A percentile compares a stretch with the other conserved stretches of the same genome.
Evolutionary conservation across 495 filamentous ascomycete genomes (phyloP).

Genomic region (Usnea hakonensis): DNA sequence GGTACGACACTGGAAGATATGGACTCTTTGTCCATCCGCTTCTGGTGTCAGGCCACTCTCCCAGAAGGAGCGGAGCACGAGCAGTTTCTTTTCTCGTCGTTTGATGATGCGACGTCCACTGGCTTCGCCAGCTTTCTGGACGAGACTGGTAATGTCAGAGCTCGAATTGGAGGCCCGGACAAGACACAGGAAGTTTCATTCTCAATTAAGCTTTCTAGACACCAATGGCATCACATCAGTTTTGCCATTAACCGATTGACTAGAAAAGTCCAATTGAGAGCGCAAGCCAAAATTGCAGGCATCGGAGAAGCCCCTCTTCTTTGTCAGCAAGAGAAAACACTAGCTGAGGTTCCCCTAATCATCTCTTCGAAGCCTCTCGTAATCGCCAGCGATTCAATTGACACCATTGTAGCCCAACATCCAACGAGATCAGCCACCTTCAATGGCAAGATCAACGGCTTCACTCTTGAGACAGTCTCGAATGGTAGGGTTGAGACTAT

Average conservation of each 20-base stretch:
- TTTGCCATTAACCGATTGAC: neutral
- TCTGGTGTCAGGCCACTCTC: slow-evolving; percentile 17
- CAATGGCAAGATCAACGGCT: neutral
- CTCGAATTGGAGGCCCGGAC: too few species aligned
- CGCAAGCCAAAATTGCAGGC: neutral
- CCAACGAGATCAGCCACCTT: neutral
- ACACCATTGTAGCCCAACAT: neutral
- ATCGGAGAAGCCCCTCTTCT: neutral
- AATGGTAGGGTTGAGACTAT: neutral
- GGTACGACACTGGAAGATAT: neutral
- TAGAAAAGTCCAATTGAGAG: slow-evolving; percentile 11
- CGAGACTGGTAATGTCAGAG: too few species aligned
- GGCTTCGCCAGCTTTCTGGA: neutral
- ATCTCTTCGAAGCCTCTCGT: neutral
- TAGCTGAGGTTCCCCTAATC: neutral
- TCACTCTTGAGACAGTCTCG: neutral
- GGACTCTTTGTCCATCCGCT: slow-evolving; percentile 4
- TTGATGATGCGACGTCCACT: neutral
- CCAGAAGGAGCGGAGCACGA: slow-evolving; percentile 8
- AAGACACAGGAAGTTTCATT: neutral
- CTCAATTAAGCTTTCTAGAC: neutral
- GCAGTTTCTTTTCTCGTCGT: slow-evolving; percentile 14
- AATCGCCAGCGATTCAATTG: neutral
- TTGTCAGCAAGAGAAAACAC: neutral
- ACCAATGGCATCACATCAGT: slow-evolving; percentile 14